Evolutionary conservation across 2,329 filamentous ascomycete species (phyloP).

Genomic region (Monilinia laxa): DNA sequence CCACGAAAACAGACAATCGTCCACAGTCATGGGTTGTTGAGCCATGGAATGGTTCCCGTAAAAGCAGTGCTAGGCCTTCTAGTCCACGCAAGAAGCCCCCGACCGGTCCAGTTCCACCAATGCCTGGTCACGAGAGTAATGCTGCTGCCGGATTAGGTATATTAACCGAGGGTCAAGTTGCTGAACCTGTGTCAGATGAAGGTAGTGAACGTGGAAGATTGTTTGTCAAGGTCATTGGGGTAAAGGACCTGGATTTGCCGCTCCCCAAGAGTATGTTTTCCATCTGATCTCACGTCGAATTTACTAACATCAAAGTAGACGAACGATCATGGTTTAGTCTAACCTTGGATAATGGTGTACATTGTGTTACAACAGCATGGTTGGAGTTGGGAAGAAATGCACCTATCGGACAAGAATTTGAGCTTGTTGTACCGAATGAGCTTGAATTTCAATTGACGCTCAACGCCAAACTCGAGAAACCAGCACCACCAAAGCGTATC

Average conservation of each 20-base stretch:
- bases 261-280: conserved; percentile 74
- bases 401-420: conserved; percentile 96
- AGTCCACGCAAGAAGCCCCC: conserved; percentile 43
- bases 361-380: conserved; percentile 96
- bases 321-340: conserved; percentile 93
- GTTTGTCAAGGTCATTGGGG: conserved; percentile 98
- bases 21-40: conserved; percentile 95
- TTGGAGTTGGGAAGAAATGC: conserved; percentile 88
- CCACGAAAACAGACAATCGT: conserved; percentile 67
- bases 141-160: conserved; percentile 57
- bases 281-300: not conserved
- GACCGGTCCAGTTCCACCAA: conserved; percentile 68
- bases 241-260: conserved; percentile 91
- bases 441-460: conserved; percentile 98
- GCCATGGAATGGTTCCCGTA: conserved; percentile 88
- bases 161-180: conserved; percentile 55
- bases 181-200: conserved; percentile 58
- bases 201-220: conserved; percentile 87
- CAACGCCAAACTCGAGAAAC: conserved; percentile 89
- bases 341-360: conserved; percentile 95
- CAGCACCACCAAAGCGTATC: conserved; percentile 55
- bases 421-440: conserved; percentile 93
- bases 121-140: conserved; percentile 86
- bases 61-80: conserved; percentile 56
- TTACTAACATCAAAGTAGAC: conserved; percentile 51